A percentile compares a stretch with the other conserved stretches of the same genome.
Evolutionary conservation across 2,329 filamentous ascomycete genomes (phyloP).

Genomic region (Ascochyta lentis): DNA sequence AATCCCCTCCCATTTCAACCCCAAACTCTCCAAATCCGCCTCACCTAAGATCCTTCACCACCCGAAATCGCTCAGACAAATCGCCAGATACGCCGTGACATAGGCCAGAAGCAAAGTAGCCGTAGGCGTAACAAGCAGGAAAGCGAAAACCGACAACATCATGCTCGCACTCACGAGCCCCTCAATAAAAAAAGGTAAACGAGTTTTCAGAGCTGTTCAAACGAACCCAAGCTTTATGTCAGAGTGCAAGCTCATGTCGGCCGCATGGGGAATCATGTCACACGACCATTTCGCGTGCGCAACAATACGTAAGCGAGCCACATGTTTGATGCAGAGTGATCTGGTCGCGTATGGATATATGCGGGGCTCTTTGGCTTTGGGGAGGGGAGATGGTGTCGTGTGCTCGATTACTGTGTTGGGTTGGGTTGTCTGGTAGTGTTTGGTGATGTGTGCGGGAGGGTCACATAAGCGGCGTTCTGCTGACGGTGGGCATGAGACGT

Average conservation of each 20-base stretch:
- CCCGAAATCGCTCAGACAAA: slow-evolving; percentile 5
- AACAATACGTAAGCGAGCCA: slow-evolving; percentile 6
- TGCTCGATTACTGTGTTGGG: slow-evolving; percentile 9
- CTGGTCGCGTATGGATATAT: background rate
- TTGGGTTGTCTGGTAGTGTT: background rate
- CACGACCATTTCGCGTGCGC: slow-evolving; percentile 14
- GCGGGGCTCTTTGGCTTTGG: background rate
- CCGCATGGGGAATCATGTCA: slow-evolving; percentile 2
- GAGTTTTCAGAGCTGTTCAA: too few species aligned
- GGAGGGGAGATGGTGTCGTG: slow-evolving; percentile 2
- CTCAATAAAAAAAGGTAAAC: too few species aligned
- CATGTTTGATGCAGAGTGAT: slow-evolving; percentile 5
- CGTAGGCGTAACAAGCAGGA: slow-evolving; percentile 6
- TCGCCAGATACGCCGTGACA: slow-evolving; percentile 4
- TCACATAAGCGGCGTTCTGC: background rate
- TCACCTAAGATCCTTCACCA: slow-evolving; percentile 1
- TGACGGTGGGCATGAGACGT: background rate
- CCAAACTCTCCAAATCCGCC: too few species aligned
- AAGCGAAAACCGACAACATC: slow-evolving; percentile 5
- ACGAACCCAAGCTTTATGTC: slow-evolving; percentile 6
- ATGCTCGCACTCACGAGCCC: too few species aligned
- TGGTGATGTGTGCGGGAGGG: background rate
- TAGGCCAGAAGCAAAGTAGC: slow-evolving; percentile 4
- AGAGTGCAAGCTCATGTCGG: background rate
- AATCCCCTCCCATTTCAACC: too few species aligned